Evolutionary conservation across 1,139 yeast species (phyloP).

Genomic region (Yamadazyma conglobata): DNA sequence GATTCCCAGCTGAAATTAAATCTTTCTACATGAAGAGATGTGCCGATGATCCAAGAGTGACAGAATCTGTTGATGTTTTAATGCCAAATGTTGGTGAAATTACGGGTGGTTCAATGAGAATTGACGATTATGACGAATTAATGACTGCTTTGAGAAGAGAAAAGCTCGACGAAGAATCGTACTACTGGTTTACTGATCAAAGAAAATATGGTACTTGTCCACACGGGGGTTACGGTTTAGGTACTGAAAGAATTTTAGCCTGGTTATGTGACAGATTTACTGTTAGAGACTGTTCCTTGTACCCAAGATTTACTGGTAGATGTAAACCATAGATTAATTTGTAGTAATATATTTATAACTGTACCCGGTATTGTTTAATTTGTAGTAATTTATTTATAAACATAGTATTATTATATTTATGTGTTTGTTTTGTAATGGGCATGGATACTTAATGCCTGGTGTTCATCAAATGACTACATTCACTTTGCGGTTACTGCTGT

Average conservation of each 20-base stretch:
- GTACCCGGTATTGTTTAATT: too few species aligned
- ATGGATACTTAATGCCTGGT: too few species aligned
- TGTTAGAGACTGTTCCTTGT: constrained; percentile 94
- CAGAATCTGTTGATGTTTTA: constrained; percentile 95
- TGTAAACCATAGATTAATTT: constrained; percentile 73
- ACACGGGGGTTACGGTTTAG: constrained; percentile 98
- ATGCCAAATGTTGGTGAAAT: constrained; percentile 99
- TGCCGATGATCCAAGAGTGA: constrained; percentile 84
- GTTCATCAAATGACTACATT: too few species aligned
- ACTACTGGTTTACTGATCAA: constrained; percentile 96
- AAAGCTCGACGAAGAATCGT: constrained; percentile 69
- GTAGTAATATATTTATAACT: constrained; percentile 1
- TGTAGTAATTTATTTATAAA: too few species aligned
- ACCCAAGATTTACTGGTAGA: constrained; percentile 97
- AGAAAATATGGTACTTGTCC: constrained; percentile 97
- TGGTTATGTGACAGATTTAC: constrained; percentile 98
- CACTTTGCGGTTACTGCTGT: too few species aligned
- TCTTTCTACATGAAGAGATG: constrained; percentile 97
- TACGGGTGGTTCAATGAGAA: constrained; percentile 99
- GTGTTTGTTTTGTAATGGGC: too few species aligned
- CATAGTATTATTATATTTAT: too few species aligned
- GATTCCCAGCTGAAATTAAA: constrained; percentile 96
- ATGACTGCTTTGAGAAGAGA: constrained; percentile 91
- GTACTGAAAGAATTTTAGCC: constrained; percentile 96
- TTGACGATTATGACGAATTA: constrained; percentile 74